phyloP scores from a whole-genome alignment of 2,329 filamentous ascomycete species.

The Neospermospora avenae region DNA sequence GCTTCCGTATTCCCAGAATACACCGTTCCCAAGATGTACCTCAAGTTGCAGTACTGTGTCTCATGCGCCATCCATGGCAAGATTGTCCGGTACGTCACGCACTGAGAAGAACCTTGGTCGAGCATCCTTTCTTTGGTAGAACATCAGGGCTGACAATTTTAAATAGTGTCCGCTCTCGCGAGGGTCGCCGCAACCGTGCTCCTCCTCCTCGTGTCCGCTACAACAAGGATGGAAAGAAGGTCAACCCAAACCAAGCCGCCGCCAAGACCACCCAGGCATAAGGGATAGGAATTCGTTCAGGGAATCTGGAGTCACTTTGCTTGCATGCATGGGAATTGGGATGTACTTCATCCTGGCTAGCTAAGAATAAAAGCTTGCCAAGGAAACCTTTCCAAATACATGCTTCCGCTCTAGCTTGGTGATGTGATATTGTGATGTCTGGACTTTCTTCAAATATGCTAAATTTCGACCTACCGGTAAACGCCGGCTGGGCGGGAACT shows the following conservation, averaged over 20 bases:
- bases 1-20: slow-evolving; percentile 99
- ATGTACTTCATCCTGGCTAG: slow-evolving; percentile 23
- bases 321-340: slow-evolving; percentile 23
- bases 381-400: background rate
- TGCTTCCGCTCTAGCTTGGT: background rate
- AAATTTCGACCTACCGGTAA: background rate
- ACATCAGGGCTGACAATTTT: slow-evolving; percentile 32
- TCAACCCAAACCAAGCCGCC: slow-evolving; percentile 52
- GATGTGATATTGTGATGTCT: background rate
- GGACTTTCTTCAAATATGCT: no score
- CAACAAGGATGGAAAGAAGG: slow-evolving; percentile 99
- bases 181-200: slow-evolving; percentile 97
- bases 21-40: slow-evolving; percentile 99
- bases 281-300: slow-evolving; percentile 21
- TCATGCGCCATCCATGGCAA: slow-evolving; percentile 99
- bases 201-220: slow-evolving; percentile 68
- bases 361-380: slow-evolving; percentile 20
- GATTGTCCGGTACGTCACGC: slow-evolving; percentile 93
- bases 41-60: slow-evolving; percentile 99
- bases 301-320: slow-evolving; percentile 20
- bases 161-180: slow-evolving; percentile 88
- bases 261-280: slow-evolving; percentile 36
- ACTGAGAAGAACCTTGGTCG: slow-evolving; percentile 61
- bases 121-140: slow-evolving; percentile 44
- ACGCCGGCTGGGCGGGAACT: background rate